Percentiles rank a stretch among this genome's conserved stretches.
These are phyloP conservation scores for Alnus rubra DNA, from an alignment of 306 rosid species.

Conservation along the genomic window DNA sequence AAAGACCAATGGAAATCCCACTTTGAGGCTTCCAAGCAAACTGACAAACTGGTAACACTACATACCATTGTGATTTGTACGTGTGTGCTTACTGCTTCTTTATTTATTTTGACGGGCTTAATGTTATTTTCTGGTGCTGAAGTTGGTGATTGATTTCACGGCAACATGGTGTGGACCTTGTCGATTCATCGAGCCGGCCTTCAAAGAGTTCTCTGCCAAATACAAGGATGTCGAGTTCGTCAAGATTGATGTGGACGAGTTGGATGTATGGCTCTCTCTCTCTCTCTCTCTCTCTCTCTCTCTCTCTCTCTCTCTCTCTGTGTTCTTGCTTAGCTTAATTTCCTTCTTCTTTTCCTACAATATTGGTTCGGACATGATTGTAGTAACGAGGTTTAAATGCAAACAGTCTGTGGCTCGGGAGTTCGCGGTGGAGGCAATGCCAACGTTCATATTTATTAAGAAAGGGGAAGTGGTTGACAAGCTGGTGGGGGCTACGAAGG, in stretches of 20 bases:
- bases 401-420: conserved; percentile 68
- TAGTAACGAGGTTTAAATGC: conserved; percentile 5
- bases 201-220: conserved; percentile 53
- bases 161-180: conserved; percentile 91
- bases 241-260: conserved; percentile 71
- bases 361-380: neutral
- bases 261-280: conserved; percentile 40
- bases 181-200: conserved; percentile 57
- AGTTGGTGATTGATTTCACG: conserved; percentile 83
- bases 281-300: no score
- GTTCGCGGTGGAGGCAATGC: conserved; percentile 61
- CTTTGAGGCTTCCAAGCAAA: conserved; percentile 44
- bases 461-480: conserved; percentile 56
- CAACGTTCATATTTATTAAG: conserved; percentile 67
- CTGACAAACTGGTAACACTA: conserved; percentile 66
- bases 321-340: no score
- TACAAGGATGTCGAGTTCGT: conserved; percentile 64
- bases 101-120: neutral
- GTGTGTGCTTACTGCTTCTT: no score
- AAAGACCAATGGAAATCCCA: conserved; percentile 59
- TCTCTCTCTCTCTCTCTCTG: neutral
- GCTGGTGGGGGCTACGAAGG: conserved; percentile 64
- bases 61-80: no score
- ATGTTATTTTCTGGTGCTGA: conserved; percentile 7
- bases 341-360: neutral